Conservation (phyloP, 768 basidiomycete genomes). For the Rhizopogon rudus region DNA sequence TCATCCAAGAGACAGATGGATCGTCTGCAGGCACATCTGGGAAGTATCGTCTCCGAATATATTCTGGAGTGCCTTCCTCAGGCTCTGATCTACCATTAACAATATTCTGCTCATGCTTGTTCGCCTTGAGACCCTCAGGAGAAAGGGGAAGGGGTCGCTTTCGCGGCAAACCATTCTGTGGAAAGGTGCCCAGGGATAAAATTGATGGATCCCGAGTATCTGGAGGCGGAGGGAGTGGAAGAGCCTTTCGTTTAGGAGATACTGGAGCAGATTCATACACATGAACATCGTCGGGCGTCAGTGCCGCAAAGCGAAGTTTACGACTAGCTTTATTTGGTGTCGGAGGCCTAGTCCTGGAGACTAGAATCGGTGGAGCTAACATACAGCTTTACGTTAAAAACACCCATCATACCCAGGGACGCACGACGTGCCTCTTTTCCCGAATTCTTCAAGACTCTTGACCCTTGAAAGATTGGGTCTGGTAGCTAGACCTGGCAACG, state of each 20-base stretch:
- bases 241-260: constrained; percentile 54
- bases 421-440: constrained; percentile 12
- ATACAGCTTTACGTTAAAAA: constrained; percentile 19
- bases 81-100: constrained; percentile 23
- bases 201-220: constrained; percentile 19
- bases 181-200: constrained; percentile 38
- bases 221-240: constrained; percentile 50
- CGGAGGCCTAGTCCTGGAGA: constrained; percentile 55
- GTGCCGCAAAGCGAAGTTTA: constrained; percentile 70
- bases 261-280: constrained; percentile 81
- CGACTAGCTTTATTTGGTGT: constrained; percentile 38
- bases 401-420: background rate
- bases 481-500: constrained; percentile 6
- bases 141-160: constrained; percentile 7
- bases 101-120: background rate
- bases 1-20: constrained; percentile 80
- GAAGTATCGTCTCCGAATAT: constrained; percentile 82
- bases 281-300: constrained; percentile 69
- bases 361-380: constrained; percentile 38
- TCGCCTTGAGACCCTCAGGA: background rate
- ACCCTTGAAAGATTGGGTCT: constrained; percentile 22
- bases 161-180: constrained; percentile 7
- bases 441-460: constrained; percentile 25
- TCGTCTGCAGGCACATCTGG: constrained; percentile 64
- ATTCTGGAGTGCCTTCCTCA: constrained; percentile 75